phyloP scores from a whole-genome alignment of 2,329 filamentous ascomycete genomes.

The Fusarium citri region DNA sequence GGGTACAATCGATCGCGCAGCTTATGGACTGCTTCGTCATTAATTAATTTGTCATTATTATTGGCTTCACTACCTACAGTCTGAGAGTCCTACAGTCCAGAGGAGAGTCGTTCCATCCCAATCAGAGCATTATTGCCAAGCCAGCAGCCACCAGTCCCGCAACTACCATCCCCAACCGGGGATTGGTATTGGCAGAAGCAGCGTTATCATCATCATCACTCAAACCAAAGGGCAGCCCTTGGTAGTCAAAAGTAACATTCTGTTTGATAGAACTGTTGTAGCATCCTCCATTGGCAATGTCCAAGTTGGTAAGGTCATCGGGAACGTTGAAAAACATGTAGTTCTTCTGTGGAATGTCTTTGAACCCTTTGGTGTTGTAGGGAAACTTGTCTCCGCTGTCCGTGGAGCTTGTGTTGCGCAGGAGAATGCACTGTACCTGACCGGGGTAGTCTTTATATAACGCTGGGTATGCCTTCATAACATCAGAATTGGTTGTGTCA shows the following conservation, averaged over 20 bases:
- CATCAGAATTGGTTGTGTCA: constrained; percentile 80
- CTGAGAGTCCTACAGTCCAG: background rate
- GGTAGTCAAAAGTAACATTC: constrained; percentile 77
- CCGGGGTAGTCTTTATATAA: constrained; percentile 74
- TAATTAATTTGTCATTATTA: constrained; percentile 9
- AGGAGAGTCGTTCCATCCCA: background rate
- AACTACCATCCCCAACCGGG: constrained; percentile 34
- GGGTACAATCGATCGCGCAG: background rate
- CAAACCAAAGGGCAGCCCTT: constrained; percentile 66
- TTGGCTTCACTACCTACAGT: constrained; percentile 8
- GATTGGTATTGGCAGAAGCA: constrained; percentile 41
- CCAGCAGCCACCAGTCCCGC: constrained; percentile 36
- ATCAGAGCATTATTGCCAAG: constrained; percentile 40
- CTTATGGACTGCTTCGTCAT: background rate
- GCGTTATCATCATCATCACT: constrained; percentile 49
- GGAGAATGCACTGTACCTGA: constrained; percentile 81
- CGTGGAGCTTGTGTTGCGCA: constrained; percentile 79
- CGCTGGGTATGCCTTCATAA: constrained; percentile 74
- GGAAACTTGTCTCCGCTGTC: constrained; percentile 76
- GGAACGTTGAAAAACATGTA: constrained; percentile 86
- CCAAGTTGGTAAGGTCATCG: constrained; percentile 74
- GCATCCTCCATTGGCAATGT: constrained; percentile 76
- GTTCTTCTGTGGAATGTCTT: constrained; percentile 70
- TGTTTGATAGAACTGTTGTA: constrained; percentile 73
- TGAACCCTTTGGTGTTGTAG: constrained; percentile 79